Base-by-base conservation (phyloP, 2,329 filamentous ascomycete genomes). In the Nigrospora sphaerica region DNA sequence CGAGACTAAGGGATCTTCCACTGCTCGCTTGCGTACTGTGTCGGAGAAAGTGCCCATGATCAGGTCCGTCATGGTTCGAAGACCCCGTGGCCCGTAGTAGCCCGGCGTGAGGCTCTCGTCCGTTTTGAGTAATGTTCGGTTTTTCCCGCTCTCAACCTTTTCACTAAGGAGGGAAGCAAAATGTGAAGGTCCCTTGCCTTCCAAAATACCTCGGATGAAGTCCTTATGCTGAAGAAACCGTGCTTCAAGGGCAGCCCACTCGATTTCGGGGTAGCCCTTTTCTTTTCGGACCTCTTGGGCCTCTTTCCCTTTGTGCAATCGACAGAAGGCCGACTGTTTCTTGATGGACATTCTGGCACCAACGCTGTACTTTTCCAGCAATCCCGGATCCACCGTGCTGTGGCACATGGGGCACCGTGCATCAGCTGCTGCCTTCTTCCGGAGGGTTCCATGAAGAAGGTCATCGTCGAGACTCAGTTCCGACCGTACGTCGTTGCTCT, bases 11-110 rank as follows among this genome's bases (percentile, higher is more conserved):
- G 72, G 68, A 59, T 92, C 86, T 44, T 75, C 71, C 14, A 81
- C 69, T 2, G 84, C 80, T 46, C 78, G 73, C 52, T 77, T 71
- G 48, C 84, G 80, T 31, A 92, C 65, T 50, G 78, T 63, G 10
- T 71, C 61, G 13, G 77, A 78, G 60, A 88, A 83, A 40, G 72
- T 71, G 4, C 67, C 58, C 48, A 86, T 80, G 34, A 90, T 76
- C 46, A 76, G 77, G 56, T 88, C 83, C 39, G 81, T 86, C 76
- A 95, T 88, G 44, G 77, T 67, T 42, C 79, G 78, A 44, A 86
- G 73, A 1, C 90, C 90, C 17, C 83, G 78, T 3, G 83, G 77
- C 2, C 90, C 90, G 64, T 95, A 95, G 65, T 95, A 95, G 0
- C 90, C 90, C 11, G 86, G 86, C 3, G 78, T 82, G 31, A 85